phyloP scores from a whole-genome alignment of 805 yeast genomes.

The Nematodospora valgi region DNA sequence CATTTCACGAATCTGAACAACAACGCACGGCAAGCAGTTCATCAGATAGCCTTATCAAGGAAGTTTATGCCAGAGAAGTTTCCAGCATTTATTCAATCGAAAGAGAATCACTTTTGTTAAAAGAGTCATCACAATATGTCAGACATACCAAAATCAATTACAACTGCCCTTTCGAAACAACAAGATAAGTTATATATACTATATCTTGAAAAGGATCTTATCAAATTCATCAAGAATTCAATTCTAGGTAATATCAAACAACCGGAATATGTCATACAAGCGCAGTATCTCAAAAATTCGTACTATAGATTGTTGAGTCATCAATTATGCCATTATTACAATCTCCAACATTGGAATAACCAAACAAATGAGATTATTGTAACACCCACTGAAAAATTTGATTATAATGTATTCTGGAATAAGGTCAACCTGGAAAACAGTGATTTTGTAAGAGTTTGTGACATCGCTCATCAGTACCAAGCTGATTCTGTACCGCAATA shows the following conservation, averaged over 20 bases:
- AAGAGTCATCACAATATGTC: too few relatives aligned
- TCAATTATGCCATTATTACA: conserved; percentile 66
- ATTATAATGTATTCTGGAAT: conserved; percentile 12
- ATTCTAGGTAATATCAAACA: conserved; percentile 10
- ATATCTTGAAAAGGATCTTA: conserved; percentile 20
- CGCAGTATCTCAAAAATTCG: conserved; percentile 53
- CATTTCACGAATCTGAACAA: too few relatives aligned
- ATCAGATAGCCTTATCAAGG: too few relatives aligned
- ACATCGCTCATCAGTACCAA: conserved; percentile 9
- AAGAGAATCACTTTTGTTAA: too few relatives aligned
- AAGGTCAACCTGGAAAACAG: conserved; percentile 5
- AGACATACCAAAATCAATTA: conserved; percentile 17
- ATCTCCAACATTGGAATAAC: conserved; percentile 48
- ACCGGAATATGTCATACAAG: conserved; percentile 14
- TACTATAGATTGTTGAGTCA: conserved; percentile 66
- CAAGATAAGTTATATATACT: conserved; percentile 19
- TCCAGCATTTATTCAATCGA: too few relatives aligned
- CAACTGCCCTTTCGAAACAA: conserved; percentile 18
- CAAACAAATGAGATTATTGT: conserved; percentile 20
- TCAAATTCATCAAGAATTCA: conserved; percentile 14
- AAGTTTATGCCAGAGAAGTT: too few relatives aligned
- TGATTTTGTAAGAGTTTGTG: conserved; percentile 9
- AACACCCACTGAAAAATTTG: conserved; percentile 12
- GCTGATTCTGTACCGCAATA: background rate
- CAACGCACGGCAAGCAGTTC: too few relatives aligned